Conservation (phyloP, 768 basidiomycete genomes). For the Termitomyces sp. region DNA sequence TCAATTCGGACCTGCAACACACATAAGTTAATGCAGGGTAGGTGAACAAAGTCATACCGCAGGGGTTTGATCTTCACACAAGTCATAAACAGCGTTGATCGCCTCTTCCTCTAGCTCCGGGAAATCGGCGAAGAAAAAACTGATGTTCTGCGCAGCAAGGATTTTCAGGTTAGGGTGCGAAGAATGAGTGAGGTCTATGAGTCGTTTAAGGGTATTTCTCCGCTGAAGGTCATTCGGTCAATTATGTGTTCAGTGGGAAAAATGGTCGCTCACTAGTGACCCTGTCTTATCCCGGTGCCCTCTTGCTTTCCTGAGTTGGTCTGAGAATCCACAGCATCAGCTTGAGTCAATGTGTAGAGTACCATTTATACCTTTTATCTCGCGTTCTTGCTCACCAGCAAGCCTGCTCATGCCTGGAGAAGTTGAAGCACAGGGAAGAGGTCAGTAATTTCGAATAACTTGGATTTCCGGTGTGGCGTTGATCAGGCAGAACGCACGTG, state of each 20-base stretch:
- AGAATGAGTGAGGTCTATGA: constrained; percentile 54
- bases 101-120: constrained; percentile 71
- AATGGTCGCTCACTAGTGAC: constrained; percentile 28
- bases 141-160: constrained; percentile 56
- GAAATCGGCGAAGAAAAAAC: constrained; percentile 59
- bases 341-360: background rate
- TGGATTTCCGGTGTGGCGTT: constrained; percentile 1
- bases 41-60: constrained; percentile 32
- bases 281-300: constrained; percentile 34
- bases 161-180: constrained; percentile 45
- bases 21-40: constrained; percentile 1
- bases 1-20: constrained; percentile 57
- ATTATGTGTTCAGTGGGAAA: background rate
- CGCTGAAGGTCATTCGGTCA: constrained; percentile 33
- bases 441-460: background rate
- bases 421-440: background rate
- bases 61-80: constrained; percentile 66
- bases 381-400: constrained; percentile 32
- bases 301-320: constrained; percentile 43
- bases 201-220: constrained; percentile 44
- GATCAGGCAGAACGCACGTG: background rate
- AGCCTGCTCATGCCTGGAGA: constrained; percentile 21
- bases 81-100: constrained; percentile 75
- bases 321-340: constrained; percentile 13
- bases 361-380: constrained; percentile 25